Conservation (phyloP, 1,284 basidiomycete genomes). For the Cryptococcus sp. region DNA sequence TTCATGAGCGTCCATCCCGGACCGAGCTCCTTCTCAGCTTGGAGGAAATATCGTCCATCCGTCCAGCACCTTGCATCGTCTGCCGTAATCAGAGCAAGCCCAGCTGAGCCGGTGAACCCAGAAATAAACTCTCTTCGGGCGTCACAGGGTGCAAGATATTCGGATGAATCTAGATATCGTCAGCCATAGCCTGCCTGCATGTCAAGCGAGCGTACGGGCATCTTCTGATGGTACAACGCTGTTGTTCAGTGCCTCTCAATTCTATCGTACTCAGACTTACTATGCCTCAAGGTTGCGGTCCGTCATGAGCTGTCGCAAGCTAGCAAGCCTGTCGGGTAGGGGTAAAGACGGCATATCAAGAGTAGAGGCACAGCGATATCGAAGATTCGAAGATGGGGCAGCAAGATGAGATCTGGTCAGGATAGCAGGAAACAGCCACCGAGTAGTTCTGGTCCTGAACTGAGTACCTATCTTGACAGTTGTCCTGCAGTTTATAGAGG, state of each 20-base stretch:
- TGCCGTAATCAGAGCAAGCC: constrained; percentile 73
- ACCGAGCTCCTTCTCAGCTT: constrained; percentile 86
- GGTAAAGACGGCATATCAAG: neutral
- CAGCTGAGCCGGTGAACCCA: constrained; percentile 90
- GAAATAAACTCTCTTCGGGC: constrained; percentile 80
- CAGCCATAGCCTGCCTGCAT: neutral
- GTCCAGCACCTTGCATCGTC: constrained; percentile 62
- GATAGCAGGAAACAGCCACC: too few relatives aligned
- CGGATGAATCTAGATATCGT: constrained; percentile 67
- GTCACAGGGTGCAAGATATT: constrained; percentile 82
- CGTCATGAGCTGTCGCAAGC: constrained; percentile 57
- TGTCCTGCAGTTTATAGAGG: too few relatives aligned
- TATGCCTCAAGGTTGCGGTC: constrained; percentile 62
- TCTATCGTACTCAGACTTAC: constrained; percentile 26
- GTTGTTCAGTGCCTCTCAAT: neutral
- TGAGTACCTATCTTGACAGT: too few relatives aligned
- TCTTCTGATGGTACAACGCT: constrained; percentile 78
- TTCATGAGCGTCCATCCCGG: constrained; percentile 89
- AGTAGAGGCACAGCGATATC: too few relatives aligned
- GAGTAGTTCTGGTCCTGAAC: too few relatives aligned
- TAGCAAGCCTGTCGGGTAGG: constrained; percentile 13
- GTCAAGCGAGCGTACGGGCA: constrained; percentile 59
- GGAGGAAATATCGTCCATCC: constrained; percentile 90
- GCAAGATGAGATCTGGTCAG: too few relatives aligned
- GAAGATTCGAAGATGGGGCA: too few relatives aligned